Evolutionary conservation across 2,329 filamentous ascomycete species (phyloP), one percentile per base, ranked within the genome.

Genomic region (Akanthomyces dipterigenus): DNA sequence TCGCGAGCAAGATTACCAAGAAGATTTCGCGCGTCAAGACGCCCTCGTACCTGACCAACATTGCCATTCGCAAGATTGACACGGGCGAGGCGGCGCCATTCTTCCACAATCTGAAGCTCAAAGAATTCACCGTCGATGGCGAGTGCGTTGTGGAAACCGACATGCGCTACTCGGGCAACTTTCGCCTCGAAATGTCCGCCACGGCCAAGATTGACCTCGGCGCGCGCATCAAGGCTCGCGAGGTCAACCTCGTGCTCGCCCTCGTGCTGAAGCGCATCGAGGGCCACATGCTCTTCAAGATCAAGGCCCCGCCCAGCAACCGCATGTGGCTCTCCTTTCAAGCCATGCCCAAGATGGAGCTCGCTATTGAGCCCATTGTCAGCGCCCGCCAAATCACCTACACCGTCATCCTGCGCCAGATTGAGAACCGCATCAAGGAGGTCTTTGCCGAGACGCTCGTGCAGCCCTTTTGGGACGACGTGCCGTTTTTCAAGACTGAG

Each of bases 311-410:
- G 18, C 95, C 95, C 0, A 97, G 92, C 73, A 99, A 99, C 72
- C 86, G 95, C 45, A 74, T 96, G n/a, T 99, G 95, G 95, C 85
- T 98, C 66, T 88, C 92, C 1, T 99, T 99, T 70, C 90, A 96
- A 71, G 86, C 86, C n/a, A 90, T 92, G 81, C 95, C 95, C 20
- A 93, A 93, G 70, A 89, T 99, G 78, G 92, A 96, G 64, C 87
- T 97, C 81, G 86, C 86, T n/a, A 91, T 98, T 48, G 92, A 98
- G 72, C 95, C 95, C 3, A 93, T 99, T 67, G 92, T 99, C 55
- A 96, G 93, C 76, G 89, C 92, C 16, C 86, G 93, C 62, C 93
- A 98, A 72, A 96, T 99, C 65, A 98, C 95, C 0, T 98, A 96
- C 73, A 90, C 88, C 1, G 84, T 96, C 63, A 95, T 99, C 60